A percentile compares a stretch with the other conserved stretches of the same genome.
phyloP scores from a whole-genome alignment of 2,329 filamentous ascomycete genomes.

The Exophiala lecanii-corni region DNA sequence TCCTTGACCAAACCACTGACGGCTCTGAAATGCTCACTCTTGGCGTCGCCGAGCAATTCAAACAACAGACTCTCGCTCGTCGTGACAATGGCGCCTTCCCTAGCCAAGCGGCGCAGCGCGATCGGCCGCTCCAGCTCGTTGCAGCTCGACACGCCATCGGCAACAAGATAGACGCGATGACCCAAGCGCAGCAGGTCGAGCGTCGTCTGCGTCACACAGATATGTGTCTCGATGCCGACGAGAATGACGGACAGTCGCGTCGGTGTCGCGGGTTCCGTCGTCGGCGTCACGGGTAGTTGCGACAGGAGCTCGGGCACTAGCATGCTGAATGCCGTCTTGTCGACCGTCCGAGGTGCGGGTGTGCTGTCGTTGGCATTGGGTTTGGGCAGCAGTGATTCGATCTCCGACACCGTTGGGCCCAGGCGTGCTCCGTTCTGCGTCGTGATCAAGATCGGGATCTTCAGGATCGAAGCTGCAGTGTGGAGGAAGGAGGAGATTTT shows the following conservation, averaged over 20 bases:
- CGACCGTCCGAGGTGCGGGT: constrained; percentile 38
- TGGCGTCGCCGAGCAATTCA: constrained; percentile 81
- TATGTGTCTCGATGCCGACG: constrained; percentile 88
- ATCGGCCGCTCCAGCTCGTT: constrained; percentile 76
- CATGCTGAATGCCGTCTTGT: constrained; percentile 91
- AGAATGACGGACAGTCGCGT: constrained; percentile 61
- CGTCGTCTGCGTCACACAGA: constrained; percentile 90
- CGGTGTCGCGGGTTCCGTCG: constrained; percentile 31
- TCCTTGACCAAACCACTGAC: constrained; percentile 77
- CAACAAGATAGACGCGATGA: constrained; percentile 78
- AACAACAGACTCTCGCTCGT: constrained; percentile 87
- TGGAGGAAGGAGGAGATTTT: too few relatives aligned
- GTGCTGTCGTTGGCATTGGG: constrained; percentile 53
- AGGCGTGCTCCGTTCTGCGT: constrained; percentile 78
- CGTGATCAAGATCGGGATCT: constrained; percentile 77
- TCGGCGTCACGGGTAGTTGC: constrained; percentile 23
- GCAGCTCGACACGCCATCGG: constrained; percentile 84
- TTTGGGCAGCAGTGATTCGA: constrained; percentile 50
- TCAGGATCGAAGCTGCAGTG: constrained; percentile 49
- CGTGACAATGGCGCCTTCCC: constrained; percentile 73
- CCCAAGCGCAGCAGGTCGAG: constrained; percentile 72
- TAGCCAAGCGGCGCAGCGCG: constrained; percentile 69
- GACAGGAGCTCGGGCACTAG: constrained; percentile 58
- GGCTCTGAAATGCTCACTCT: constrained; percentile 62
- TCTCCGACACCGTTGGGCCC: constrained; percentile 73